phyloP scores from a whole-genome alignment of 208 protist genomes.

The Leishmania martiniquensis region DNA sequence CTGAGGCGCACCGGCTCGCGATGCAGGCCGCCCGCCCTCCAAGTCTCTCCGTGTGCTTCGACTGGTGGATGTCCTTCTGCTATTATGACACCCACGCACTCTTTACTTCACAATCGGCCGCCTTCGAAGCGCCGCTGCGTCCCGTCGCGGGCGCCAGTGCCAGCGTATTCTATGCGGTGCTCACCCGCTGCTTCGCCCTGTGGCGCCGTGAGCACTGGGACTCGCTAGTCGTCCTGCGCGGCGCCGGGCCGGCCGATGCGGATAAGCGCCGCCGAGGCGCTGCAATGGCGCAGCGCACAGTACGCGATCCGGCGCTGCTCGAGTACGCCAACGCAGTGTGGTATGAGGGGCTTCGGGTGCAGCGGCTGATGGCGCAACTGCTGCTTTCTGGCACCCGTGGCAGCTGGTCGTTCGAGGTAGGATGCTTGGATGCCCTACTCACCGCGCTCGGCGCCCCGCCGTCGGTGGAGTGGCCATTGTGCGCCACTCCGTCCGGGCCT shows the following conservation, averaged over 20 bases:
- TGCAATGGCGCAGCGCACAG: not conserved
- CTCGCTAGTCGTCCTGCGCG: constrained; percentile 19
- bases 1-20: constrained; percentile 16
- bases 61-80: constrained; percentile 38
- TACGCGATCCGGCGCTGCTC: constrained; percentile 21
- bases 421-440: constrained; percentile 8
- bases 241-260: not conserved
- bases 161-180: constrained; percentile 31
- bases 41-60: constrained; percentile 22
- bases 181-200: constrained; percentile 30
- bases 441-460: constrained; percentile 10
- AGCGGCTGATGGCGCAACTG: constrained; percentile 61
- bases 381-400: constrained; percentile 25
- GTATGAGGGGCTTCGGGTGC: constrained; percentile 68
- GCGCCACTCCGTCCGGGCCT: not conserved
- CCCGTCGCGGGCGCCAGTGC: constrained; percentile 20
- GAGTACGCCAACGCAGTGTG: constrained; percentile 40
- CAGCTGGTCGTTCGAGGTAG: constrained; percentile 11
- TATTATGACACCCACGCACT: constrained; percentile 32
- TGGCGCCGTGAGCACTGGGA: constrained; percentile 45
- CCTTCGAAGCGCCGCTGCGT: constrained; percentile 32
- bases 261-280: not conserved
- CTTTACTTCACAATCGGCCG: constrained; percentile 20
- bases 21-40: constrained; percentile 8
- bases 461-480: constrained; percentile 3